phyloP scores from a whole-genome alignment of 2,329 filamentous ascomycete species.

The Coleophoma crateriformis region DNA sequence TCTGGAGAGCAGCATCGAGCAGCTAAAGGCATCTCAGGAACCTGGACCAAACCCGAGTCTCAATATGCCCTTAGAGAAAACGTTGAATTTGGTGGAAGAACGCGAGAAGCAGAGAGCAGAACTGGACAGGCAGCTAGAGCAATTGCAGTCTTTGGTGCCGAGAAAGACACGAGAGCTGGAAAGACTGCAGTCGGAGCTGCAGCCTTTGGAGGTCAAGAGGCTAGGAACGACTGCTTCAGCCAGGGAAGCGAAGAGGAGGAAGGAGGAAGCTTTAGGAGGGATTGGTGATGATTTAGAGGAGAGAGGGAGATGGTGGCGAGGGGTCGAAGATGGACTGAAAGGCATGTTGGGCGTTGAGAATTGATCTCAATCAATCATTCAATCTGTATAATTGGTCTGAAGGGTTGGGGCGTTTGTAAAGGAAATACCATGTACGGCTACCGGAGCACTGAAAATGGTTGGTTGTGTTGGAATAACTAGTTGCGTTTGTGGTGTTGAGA shows the following conservation, averaged over 20 bases:
- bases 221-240: conserved; percentile 61
- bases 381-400: too few relatives aligned
- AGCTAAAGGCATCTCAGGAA: conserved; percentile 37
- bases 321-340: conserved; percentile 58
- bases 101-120: conserved; percentile 46
- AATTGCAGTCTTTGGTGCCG: conserved; percentile 55
- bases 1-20: conserved; percentile 42
- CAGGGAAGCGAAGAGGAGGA: conserved; percentile 63
- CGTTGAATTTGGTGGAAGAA: conserved; percentile 44
- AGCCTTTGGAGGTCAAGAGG: conserved; percentile 61
- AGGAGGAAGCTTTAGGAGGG: conserved; percentile 59
- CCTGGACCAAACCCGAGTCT: conserved; percentile 38
- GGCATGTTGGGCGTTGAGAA: conserved; percentile 54
- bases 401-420: too few relatives aligned
- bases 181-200: conserved; percentile 60
- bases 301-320: conserved; percentile 68
- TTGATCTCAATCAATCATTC: conserved; percentile 9
- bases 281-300: conserved; percentile 71
- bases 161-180: conserved; percentile 64
- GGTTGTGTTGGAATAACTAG: too few relatives aligned
- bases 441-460: too few relatives aligned
- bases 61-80: conserved; percentile 53
- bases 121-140: conserved; percentile 58
- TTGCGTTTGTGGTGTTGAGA: too few relatives aligned
- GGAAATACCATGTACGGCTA: too few relatives aligned